These are phyloP conservation scores for Penicillium egyptiacum DNA, from an alignment of 495 filamentous ascomycete species.

Conservation along the genomic window DNA sequence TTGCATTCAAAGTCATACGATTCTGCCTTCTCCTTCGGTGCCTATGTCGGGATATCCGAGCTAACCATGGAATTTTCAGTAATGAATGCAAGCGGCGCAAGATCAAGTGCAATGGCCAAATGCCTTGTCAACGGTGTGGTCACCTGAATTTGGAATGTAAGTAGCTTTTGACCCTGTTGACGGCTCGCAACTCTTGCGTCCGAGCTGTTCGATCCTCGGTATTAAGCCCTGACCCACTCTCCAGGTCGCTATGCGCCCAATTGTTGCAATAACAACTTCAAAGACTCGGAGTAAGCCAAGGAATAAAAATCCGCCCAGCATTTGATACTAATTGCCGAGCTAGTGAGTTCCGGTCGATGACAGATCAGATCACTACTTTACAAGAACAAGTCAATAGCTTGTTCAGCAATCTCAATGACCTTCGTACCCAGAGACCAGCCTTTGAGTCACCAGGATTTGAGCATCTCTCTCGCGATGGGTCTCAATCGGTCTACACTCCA, in stretches of 20 bases:
- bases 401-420: conserved; percentile 64
- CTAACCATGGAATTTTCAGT: conserved; percentile 33
- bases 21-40: neutral
- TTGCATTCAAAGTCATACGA: conserved; percentile 16
- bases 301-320: neutral
- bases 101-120: conserved; percentile 93
- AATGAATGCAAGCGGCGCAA: conserved; percentile 94
- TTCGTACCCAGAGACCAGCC: conserved; percentile 48
- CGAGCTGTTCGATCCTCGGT: neutral
- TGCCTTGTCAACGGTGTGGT: conserved; percentile 84
- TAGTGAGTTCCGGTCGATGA: conserved; percentile 78
- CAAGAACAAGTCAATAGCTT: conserved; percentile 83
- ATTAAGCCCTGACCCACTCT: conserved; percentile 1
- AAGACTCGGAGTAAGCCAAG: conserved; percentile 68
- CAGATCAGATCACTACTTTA: conserved; percentile 67
- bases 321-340: conserved; percentile 13
- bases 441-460: conserved; percentile 43
- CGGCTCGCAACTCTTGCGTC: neutral
- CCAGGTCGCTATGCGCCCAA: conserved; percentile 80
- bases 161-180: conserved; percentile 9
- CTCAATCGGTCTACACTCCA: conserved; percentile 38
- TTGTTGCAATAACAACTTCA: conserved; percentile 79
- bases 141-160: conserved; percentile 80
- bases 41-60: conserved; percentile 4
- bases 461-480: conserved; percentile 39